Percentiles rank a stretch among this genome's conserved stretches.
Evolutionary conservation across 2,329 filamentous ascomycete genomes (phyloP).

Genomic region (Claviceps sp.): DNA sequence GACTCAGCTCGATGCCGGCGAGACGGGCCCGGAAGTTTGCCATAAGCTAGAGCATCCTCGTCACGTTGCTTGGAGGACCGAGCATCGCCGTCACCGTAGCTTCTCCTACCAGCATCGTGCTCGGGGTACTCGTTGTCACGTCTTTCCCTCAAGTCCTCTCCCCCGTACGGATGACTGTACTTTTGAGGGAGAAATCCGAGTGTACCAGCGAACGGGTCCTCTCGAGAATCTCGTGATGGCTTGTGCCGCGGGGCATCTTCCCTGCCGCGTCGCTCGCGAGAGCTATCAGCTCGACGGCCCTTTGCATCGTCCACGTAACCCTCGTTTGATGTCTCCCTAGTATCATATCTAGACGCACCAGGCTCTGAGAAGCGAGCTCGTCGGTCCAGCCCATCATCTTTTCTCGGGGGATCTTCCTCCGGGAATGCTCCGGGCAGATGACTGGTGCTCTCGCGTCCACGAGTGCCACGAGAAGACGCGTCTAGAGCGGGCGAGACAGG

Average conservation of each 20-base stretch:
- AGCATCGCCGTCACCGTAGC: conserved; percentile 7
- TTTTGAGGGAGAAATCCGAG: too few relatives aligned
- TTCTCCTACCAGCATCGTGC: conserved; percentile 14
- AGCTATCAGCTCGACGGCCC: not conserved
- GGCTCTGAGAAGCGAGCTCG: conserved; percentile 14
- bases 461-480: conserved; percentile 23
- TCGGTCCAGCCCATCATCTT: conserved; percentile 9
- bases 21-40: conserved; percentile 18
- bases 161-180: too few relatives aligned
- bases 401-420: conserved; percentile 14
- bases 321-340: conserved; percentile 7
- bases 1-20: conserved; percentile 12
- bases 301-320: not conserved
- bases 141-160: too few relatives aligned
- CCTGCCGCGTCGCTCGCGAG: not conserved
- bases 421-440: conserved; percentile 22
- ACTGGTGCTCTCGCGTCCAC: conserved; percentile 11
- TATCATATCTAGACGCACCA: conserved; percentile 10
- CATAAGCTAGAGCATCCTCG: conserved; percentile 40
- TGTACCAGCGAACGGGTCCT: too few relatives aligned
- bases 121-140: conserved; percentile 7
- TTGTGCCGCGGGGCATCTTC: too few relatives aligned
- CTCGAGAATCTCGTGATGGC: too few relatives aligned
- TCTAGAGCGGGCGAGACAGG: conserved; percentile 21
- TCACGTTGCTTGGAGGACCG: conserved; percentile 12